Evolutionary conservation across 116 monocot genomes (phyloP).

Genomic region (Papilionanthe hybrid): DNA sequence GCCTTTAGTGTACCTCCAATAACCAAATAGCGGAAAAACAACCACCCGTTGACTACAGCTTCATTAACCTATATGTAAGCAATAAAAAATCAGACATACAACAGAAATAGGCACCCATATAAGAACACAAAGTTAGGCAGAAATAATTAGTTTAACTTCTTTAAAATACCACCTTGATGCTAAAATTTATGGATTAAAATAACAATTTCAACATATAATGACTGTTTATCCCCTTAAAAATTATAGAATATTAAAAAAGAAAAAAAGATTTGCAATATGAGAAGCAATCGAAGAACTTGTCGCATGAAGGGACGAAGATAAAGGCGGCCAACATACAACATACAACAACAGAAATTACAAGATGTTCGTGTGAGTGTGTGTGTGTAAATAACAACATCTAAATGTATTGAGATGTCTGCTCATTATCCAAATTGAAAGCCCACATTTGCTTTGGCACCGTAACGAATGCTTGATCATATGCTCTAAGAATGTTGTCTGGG

Average conservation of each 20-base stretch:
- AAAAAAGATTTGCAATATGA: neutral
- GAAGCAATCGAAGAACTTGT: neutral
- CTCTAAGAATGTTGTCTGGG: no score
- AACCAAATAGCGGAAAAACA: slow-evolving; percentile 96
- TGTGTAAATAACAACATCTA: no score
- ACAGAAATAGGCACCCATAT: neutral
- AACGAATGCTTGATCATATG: no score
- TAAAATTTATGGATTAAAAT: no score
- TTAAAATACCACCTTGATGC: neutral
- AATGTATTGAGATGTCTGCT: no score
- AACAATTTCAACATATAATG: no score
- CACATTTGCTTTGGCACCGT: no score
- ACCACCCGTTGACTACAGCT: slow-evolving; percentile 96
- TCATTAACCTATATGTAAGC: slow-evolving; percentile 66
- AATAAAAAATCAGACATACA: slow-evolving; percentile 4
- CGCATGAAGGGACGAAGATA: neutral
- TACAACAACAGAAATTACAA: no score
- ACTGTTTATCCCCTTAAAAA: no score
- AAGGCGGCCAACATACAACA: neutral
- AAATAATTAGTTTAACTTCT: neutral
- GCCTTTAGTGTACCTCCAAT: slow-evolving; percentile 66
- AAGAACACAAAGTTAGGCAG: neutral
- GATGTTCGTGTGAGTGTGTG: no score
- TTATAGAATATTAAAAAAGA: no score
- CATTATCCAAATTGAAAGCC: no score